These are phyloP conservation scores for Salix arbutifolia DNA, from an alignment of 345 rosid species.

Conservation along the genomic window DNA sequence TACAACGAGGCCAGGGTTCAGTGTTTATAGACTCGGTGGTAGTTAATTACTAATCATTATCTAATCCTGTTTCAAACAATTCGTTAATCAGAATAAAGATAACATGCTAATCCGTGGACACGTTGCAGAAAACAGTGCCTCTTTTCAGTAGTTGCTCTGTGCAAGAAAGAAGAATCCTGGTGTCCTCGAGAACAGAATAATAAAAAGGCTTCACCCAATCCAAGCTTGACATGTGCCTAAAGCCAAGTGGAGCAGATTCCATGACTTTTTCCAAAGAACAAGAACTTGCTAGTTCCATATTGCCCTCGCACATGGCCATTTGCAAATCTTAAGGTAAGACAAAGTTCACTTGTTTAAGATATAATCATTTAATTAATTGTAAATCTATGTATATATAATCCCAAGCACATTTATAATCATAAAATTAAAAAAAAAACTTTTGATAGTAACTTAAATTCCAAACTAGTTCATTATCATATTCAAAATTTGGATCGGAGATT, in stretches of 20 bases:
- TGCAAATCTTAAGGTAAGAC: too few species aligned
- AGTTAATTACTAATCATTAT: constrained; percentile 8
- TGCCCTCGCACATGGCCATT: too few species aligned
- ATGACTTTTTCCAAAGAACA: too few species aligned
- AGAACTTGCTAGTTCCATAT: too few species aligned
- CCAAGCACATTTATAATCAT: too few species aligned
- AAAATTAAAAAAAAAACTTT: too few species aligned
- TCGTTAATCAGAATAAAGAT: constrained; percentile 12
- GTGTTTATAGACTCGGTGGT: neutral
- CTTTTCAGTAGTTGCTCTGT: constrained; percentile 22
- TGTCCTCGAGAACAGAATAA: neutral
- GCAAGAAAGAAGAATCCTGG: constrained; percentile 40
- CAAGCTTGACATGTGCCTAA: neutral
- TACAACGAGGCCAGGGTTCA: constrained; percentile 18
- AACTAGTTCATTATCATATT: too few species aligned
- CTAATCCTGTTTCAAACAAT: neutral
- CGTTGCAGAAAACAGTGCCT: constrained; percentile 7
- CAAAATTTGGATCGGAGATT: fast-evolving
- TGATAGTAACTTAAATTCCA: fast-evolving
- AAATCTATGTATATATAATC: too few species aligned
- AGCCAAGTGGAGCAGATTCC: too few species aligned
- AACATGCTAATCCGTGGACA: constrained; percentile 14
- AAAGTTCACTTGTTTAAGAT: too few species aligned
- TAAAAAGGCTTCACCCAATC: neutral
- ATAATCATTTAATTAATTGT: too few species aligned